These are phyloP conservation scores for Pseudoscleropodium purum DNA, from an alignment of 225 moss, liverwort and hornwort species.

Conservation along the genomic window DNA sequence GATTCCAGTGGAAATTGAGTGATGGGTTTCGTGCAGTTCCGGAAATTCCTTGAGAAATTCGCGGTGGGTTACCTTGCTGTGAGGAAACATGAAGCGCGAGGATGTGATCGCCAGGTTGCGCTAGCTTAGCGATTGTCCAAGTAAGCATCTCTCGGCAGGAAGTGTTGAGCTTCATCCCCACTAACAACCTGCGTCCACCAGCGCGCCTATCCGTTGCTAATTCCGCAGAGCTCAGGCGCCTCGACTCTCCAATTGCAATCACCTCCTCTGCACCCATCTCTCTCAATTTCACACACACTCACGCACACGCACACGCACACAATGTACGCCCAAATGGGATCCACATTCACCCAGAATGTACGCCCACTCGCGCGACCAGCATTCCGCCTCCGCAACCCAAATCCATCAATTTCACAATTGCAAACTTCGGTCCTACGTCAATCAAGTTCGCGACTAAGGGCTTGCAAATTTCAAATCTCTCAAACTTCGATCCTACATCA, in stretches of 20 bases:
- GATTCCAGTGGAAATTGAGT: not conserved
- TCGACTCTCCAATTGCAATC: not conserved
- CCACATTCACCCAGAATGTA: not conserved
- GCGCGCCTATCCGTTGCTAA: not conserved
- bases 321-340: not conserved
- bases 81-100: conserved; percentile 42
- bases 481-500: not conserved
- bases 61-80: conserved; percentile 1
- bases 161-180: conserved; percentile 41
- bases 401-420: not conserved
- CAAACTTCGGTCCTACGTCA: not conserved
- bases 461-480: not conserved
- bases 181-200: conserved; percentile 29
- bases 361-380: not conserved
- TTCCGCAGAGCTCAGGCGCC: not conserved
- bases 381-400: not conserved
- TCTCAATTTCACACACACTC: not conserved
- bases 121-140: conserved; percentile 52
- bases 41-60: not conserved
- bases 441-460: not conserved
- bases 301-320: too few relatives aligned
- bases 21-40: not conserved
- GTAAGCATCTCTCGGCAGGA: conserved; percentile 51
- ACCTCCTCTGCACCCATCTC: conserved; percentile 22
- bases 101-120: conserved; percentile 48